Base-by-base conservation (phyloP, 2,329 filamentous ascomycete genomes). In the Zelopaecilomyces penicillatus region DNA sequence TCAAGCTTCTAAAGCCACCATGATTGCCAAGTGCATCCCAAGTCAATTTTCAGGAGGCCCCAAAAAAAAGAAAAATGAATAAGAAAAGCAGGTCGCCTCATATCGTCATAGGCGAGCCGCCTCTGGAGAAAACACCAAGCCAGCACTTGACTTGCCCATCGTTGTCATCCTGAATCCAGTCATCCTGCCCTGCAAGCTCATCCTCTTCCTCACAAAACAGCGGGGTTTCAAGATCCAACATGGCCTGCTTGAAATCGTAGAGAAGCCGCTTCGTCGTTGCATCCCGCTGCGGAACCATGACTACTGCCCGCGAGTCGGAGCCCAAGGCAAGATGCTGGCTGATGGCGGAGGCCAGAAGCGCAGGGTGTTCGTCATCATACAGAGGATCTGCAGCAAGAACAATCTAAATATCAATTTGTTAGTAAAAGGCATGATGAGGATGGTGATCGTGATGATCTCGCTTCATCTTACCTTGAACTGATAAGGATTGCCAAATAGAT, bases 371-470 rank as follows among this genome's bases (percentile, higher is more conserved):
- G 40, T 89, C 76, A 38, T 90, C 88, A 64, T 97, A 97, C 19
- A 98, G 69, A 0, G 87, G 78, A 62, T 98, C 93, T 3, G 91
- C 88, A 2, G 81, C 87, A 3, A 98, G 73, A 37, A 97, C 80
- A 44, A 95, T 68, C 71, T 83, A 61, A 5, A 40, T 33, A 27
- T 37, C 11, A 39, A 11, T 34, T 12, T 34, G 12, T 34, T 9
- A 9, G 12, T 34, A 19, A 19, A 19, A 19, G 19, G 19, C 19
- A 19, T 19, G 19, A 19, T 19, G 19, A 19, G 19, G 19, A 19
- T 19, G 19, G 19, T 19, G 19, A 19, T 19, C 19, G 19, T 19
- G 19, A 19, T 19, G 19, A 19, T 34, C 12, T 34, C 32, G 12
- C 6, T 32, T 37, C 6, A 44, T 37, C 43, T 50, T 52, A 74